These are phyloP conservation scores for Aquilaria malaccensis DNA, from an alignment of 345 rosid genomes.

Conservation along the genomic window DNA sequence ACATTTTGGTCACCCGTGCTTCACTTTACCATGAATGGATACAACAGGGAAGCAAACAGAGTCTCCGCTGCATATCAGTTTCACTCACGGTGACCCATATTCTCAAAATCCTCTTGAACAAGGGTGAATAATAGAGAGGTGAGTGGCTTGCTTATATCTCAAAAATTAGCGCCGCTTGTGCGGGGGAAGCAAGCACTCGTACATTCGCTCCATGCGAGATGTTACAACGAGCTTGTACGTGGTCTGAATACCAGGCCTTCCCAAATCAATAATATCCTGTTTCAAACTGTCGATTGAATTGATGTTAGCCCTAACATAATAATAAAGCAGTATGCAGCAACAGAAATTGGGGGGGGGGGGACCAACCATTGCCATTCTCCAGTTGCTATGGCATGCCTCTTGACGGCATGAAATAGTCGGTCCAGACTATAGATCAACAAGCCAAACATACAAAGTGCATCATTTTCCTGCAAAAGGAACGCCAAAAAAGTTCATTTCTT, in stretches of 20 bases:
- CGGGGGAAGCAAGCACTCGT: slow-evolving; percentile 78
- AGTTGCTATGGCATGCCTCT: slow-evolving; percentile 65
- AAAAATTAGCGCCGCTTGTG: slow-evolving; percentile 31
- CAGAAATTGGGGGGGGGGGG: neutral
- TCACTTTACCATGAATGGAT: too few species aligned
- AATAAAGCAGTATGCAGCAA: neutral
- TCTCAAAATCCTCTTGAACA: too few species aligned
- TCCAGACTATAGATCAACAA: slow-evolving; percentile 66
- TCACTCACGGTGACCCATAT: too few species aligned
- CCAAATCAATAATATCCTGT: slow-evolving; percentile 75
- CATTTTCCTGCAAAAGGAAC: slow-evolving; percentile 46
- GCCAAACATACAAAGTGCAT: slow-evolving; percentile 71
- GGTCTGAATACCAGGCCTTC: slow-evolving; percentile 56
- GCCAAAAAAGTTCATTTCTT: too few species aligned
- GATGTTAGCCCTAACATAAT: neutral
- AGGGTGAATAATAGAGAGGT: too few species aligned
- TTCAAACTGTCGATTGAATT: slow-evolving; percentile 46
- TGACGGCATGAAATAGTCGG: slow-evolving; percentile 57
- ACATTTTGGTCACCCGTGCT: too few species aligned
- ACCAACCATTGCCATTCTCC: slow-evolving; percentile 90
- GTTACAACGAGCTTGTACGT: slow-evolving; percentile 54
- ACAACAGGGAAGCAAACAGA: too few species aligned
- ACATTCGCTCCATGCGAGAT: slow-evolving; percentile 55
- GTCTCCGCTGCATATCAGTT: too few species aligned
- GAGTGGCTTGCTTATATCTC: too few species aligned